A percentile compares a stretch with the other conserved stretches of the same genome.
Conservation (phyloP, 441 rosid species). For the Erysimum cheiri region DNA sequence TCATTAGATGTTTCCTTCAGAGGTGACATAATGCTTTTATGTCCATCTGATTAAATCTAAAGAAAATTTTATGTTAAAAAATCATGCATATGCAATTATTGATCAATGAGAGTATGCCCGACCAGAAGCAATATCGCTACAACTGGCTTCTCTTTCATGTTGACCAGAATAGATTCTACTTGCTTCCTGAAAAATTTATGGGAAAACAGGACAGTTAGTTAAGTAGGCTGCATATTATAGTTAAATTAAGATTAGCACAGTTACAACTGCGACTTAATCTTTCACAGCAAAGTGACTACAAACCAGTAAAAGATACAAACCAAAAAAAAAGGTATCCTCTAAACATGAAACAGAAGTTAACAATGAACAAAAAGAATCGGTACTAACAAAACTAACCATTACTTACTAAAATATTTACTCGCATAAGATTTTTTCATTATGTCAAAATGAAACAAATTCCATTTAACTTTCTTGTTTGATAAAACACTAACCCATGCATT, state of each 20-base stretch:
- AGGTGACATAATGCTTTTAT: constrained; percentile 11
- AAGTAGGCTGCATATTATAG: constrained; percentile 17
- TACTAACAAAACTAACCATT: neutral
- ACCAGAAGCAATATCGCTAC: constrained; percentile 90
- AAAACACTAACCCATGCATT: constrained; percentile 6
- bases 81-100: constrained; percentile 29
- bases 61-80: neutral
- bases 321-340: neutral
- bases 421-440: neutral
- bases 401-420: constrained; percentile 1
- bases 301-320: constrained; percentile 16
- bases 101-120: constrained; percentile 42
- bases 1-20: constrained; percentile 15
- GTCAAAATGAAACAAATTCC: constrained; percentile 10
- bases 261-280: constrained; percentile 8
- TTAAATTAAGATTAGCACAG: constrained; percentile 22
- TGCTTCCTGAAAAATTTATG: constrained; percentile 74
- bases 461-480: neutral
- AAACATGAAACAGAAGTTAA: constrained; percentile 5
- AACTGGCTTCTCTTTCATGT: constrained; percentile 93
- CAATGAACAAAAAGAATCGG: neutral
- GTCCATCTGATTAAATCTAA: constrained; percentile 28
- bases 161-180: constrained; percentile 82
- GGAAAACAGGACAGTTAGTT: constrained; percentile 15
- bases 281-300: constrained; percentile 23